These are phyloP conservation scores for Cucurbita ficifolia DNA, from an alignment of 306 rosid genomes.

Conservation along the genomic window DNA sequence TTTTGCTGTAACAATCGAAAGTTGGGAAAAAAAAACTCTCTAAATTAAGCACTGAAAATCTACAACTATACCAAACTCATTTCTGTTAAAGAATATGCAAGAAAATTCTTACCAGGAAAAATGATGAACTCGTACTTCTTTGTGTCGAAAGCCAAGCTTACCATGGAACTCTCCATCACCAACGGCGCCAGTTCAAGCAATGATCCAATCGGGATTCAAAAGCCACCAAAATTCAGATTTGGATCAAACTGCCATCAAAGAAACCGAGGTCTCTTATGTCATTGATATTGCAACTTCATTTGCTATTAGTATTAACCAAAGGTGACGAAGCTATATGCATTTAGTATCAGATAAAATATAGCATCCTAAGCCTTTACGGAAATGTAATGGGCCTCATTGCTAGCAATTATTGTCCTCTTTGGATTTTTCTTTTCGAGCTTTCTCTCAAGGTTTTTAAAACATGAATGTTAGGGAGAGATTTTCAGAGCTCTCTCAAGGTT, in stretches of 20 bases:
- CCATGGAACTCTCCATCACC: neutral
- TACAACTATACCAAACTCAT: neutral
- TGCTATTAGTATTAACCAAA: neutral
- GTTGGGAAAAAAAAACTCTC: neutral
- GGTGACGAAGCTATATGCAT: neutral
- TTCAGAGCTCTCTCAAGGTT: too few species aligned
- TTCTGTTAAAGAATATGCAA: constrained; percentile 9
- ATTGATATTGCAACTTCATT: neutral
- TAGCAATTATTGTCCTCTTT: too few species aligned
- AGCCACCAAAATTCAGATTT: constrained; percentile 6
- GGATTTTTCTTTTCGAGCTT: too few species aligned
- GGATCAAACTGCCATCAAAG: neutral
- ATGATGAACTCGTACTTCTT: neutral
- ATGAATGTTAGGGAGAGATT: too few species aligned
- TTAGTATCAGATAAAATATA: neutral
- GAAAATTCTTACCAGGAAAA: neutral
- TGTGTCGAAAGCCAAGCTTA: constrained; percentile 1
- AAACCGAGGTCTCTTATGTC: neutral
- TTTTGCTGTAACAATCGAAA: constrained; percentile 4
- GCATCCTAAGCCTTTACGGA: neutral
- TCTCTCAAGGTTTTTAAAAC: too few species aligned
- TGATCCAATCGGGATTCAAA: constrained; percentile 1
- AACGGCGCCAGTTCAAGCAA: neutral
- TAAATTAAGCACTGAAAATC: neutral
- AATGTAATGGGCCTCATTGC: too few species aligned